Evolutionary conservation across 1,284 basidiomycete species (phyloP), one percentile per base, ranked within the genome.

Genomic region (Ustilago cynodontis): DNA sequence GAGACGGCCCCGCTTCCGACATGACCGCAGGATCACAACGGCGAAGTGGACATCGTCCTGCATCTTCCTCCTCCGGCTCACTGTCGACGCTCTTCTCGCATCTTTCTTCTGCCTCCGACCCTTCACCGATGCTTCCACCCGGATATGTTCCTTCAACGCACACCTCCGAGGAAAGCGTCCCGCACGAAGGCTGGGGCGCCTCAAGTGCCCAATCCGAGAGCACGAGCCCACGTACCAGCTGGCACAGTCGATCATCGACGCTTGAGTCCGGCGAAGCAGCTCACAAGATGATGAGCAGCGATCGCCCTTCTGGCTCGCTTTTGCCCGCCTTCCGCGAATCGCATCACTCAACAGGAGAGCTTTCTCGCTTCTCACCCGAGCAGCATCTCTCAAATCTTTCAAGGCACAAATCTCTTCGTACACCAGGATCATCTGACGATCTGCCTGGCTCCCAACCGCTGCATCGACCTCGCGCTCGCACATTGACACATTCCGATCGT

Each of bases 161-260:
- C 10, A 67, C 69, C 0, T 77, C 75, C 14, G 59, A 65, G 18
- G 75, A 73, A 37, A 71, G 70, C 24, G 59, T 65, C 13, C 57
- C 63, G 24, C 66, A 69, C 13, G 71, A 70, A 10, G 67, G 66
- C 26, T 77, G 75, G 75, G 71, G 66, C 22, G 56, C 70, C 7
- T 64, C 63, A 14, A 73, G 75, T 53, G 63, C 60, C 14, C 72
- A 58, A 28, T 78, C 71, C 11, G 62, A 61, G 14, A 67, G 28
- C 51, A 79, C 70, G 2, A 77, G 74, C 45, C 74, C 75, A 22
- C 64, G 75, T 35, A 77, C 76, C 41, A 73, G 76, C 61, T 80
- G 78, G 78, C 78, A 78, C 57, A 80, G 78, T 53, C 70, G 76
- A 31, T 78, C 78, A 1, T 80, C 78, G 26, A 80, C 78, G 14